Conservation (phyloP, 805 yeast species). For the Yarrowia yakushimensis region DNA sequence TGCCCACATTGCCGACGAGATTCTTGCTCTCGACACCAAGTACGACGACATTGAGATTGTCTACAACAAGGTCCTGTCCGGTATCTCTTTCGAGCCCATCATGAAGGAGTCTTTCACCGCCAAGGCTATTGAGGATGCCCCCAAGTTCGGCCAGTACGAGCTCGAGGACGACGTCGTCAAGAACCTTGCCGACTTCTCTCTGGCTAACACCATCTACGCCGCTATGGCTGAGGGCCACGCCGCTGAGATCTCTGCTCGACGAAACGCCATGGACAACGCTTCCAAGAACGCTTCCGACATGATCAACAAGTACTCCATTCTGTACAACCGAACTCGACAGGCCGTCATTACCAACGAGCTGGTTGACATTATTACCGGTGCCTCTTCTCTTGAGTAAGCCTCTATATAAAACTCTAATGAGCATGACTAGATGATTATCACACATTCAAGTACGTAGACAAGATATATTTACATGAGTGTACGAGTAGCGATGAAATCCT, state of each 20-base stretch:
- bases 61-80: conserved; percentile 83
- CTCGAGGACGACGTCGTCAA: conserved; percentile 57
- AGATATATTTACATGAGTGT: not conserved
- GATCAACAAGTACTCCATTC: conserved; percentile 93
- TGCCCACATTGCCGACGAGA: conserved; percentile 81
- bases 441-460: not conserved
- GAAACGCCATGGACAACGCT: conserved; percentile 99
- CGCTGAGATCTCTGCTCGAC: conserved; percentile 95
- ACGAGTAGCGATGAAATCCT: too few species aligned
- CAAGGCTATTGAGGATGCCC: conserved; percentile 73
- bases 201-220: conserved; percentile 83
- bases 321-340: conserved; percentile 99
- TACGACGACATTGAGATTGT: conserved; percentile 77
- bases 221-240: conserved; percentile 98
- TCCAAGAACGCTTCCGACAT: conserved; percentile 99
- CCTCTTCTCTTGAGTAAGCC: conserved; percentile 86
- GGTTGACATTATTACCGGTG: conserved; percentile 99
- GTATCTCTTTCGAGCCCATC: conserved; percentile 87
- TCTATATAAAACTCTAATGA: conserved; percentile 25
- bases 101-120: conserved; percentile 62
- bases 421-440: conserved; percentile 25
- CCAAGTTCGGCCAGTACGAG: conserved; percentile 78
- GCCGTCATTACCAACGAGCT: conserved; percentile 98
- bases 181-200: conserved; percentile 72
- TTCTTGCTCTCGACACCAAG: conserved; percentile 50